These are phyloP conservation scores for Arthromyces matolae DNA, from an alignment of 768 basidiomycete species.

Conservation along the genomic window DNA sequence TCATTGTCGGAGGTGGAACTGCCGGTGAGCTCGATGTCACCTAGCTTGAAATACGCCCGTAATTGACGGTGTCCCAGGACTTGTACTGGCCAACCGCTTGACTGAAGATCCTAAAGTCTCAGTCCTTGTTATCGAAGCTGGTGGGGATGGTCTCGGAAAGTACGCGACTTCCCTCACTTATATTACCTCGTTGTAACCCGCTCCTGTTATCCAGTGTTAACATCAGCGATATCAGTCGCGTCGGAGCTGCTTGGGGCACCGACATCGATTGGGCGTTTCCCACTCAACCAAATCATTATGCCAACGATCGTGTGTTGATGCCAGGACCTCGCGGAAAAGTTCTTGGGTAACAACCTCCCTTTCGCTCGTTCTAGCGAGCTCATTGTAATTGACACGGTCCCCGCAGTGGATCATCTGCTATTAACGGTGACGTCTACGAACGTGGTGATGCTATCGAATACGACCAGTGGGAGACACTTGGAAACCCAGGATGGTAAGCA, in stretches of 20 bases:
- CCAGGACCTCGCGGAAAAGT: slow-evolving; percentile 4
- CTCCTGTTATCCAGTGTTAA: too few species aligned
- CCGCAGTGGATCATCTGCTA: not conserved
- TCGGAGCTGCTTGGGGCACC: too few species aligned
- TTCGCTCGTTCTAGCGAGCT: not conserved
- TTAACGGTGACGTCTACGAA: too few species aligned
- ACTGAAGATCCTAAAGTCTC: too few species aligned
- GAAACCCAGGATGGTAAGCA: slow-evolving; percentile 1
- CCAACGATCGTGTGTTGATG: not conserved
- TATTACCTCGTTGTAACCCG: not conserved
- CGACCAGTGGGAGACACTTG: too few species aligned
- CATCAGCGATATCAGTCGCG: too few species aligned
- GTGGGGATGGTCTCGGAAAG: too few species aligned
- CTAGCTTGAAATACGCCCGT: too few species aligned
- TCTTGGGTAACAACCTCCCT: slow-evolving; percentile 4
- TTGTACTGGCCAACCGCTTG: too few species aligned
- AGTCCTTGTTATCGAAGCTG: too few species aligned
- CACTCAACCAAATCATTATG: not conserved
- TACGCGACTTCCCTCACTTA: not conserved
- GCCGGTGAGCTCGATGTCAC: too few species aligned
- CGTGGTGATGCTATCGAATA: too few species aligned
- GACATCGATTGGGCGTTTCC: not conserved
- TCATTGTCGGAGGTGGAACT: slow-evolving; percentile 4
- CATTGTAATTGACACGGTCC: not conserved
- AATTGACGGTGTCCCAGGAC: not conserved